phyloP scores from a whole-genome alignment of 805 yeast species.

The Metschnikowia anglica region DNA sequence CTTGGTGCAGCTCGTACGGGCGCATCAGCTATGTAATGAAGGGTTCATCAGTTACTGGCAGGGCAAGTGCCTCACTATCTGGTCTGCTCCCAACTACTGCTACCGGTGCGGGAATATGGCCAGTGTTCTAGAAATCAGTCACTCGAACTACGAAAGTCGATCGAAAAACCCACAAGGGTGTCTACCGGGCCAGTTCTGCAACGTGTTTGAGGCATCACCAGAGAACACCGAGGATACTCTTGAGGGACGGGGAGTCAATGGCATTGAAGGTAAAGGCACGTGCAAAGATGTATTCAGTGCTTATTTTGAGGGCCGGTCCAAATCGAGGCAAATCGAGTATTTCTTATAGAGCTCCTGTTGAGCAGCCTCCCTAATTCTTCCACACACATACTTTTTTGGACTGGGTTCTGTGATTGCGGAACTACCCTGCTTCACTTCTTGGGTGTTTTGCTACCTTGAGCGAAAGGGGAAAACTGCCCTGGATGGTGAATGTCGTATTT shows the following conservation, averaged over 20 bases:
- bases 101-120: conserved; percentile 97
- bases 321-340: conserved; percentile 49
- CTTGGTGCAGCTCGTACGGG: conserved; percentile 80
- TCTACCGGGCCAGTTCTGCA: conserved; percentile 65
- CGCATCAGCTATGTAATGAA: conserved; percentile 95
- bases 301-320: conserved; percentile 29
- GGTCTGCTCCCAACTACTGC: conserved; percentile 99
- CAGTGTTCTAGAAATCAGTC: conserved; percentile 82
- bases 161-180: conserved; percentile 25
- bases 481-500: not conserved
- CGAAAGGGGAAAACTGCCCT: not conserved
- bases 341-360: conserved; percentile 34
- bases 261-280: conserved; percentile 18
- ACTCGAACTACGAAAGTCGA: conserved; percentile 43
- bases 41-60: conserved; percentile 91
- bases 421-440: conserved; percentile 8
- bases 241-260: conserved; percentile 42
- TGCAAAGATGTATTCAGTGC: conserved; percentile 26
- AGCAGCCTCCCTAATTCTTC: not conserved
- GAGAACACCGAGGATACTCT: conserved; percentile 69
- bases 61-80: conserved; percentile 90
- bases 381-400: too few species aligned
- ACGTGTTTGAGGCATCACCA: conserved; percentile 96
- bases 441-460: not conserved
- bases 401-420: too few species aligned